Evolutionary conservation across 1,139 yeast genomes (phyloP).

Genomic region (Geotrichum restrictum): DNA sequence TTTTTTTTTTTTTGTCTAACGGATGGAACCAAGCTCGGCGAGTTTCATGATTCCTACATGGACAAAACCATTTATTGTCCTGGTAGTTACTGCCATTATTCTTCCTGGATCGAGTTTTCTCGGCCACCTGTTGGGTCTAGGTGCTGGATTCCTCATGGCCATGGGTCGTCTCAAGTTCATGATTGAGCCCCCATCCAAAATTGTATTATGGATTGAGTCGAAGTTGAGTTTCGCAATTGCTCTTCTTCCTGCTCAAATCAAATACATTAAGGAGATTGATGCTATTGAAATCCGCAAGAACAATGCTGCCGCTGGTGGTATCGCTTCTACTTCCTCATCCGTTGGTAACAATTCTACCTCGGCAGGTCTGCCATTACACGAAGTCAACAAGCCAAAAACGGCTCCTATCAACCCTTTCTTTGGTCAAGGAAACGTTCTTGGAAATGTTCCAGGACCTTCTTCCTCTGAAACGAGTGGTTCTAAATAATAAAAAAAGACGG

Average conservation of each 20-base stretch:
- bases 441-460: not conserved
- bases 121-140: constrained; percentile 61
- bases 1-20: not conserved
- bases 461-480: not conserved
- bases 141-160: constrained; percentile 54
- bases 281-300: constrained; percentile 45
- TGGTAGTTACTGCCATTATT: constrained; percentile 49
- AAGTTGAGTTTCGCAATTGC: constrained; percentile 50
- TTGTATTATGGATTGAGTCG: constrained; percentile 62
- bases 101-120: constrained; percentile 62
- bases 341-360: too few species aligned
- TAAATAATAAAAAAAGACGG: too few species aligned
- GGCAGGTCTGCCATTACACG: not conserved
- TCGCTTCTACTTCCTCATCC: not conserved
- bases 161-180: constrained; percentile 53
- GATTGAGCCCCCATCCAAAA: constrained; percentile 60
- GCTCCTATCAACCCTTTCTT: not conserved
- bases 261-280: constrained; percentile 54
- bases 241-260: constrained; percentile 52
- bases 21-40: constrained; percentile 17
- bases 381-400: not conserved
- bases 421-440: constrained; percentile 5
- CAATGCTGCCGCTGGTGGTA: not conserved
- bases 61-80: constrained; percentile 53
- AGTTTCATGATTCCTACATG: constrained; percentile 53